phyloP scores from a whole-genome alignment of 768 basidiomycete species.

The Tylopilus cervinicoccineus region DNA sequence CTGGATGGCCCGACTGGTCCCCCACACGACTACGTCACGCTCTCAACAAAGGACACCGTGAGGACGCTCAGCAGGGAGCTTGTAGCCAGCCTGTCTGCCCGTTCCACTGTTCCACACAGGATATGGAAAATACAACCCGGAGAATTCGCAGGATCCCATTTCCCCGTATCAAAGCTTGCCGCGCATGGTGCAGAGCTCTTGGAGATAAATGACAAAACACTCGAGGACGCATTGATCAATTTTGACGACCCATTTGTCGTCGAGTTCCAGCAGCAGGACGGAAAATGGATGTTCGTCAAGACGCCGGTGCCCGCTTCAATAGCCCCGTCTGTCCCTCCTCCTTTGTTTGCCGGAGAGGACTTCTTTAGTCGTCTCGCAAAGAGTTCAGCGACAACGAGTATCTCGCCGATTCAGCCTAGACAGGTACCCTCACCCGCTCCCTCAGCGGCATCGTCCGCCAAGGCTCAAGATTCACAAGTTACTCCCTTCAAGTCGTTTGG shows the following conservation, averaged over 20 bases:
- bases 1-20: constrained; percentile 27
- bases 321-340: constrained; percentile 33
- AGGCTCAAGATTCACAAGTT: constrained; percentile 23
- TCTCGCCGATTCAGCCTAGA: constrained; percentile 23
- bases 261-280: constrained; percentile 59
- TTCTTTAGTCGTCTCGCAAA: constrained; percentile 51
- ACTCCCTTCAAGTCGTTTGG: constrained; percentile 31
- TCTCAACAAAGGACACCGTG: constrained; percentile 53
- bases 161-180: constrained; percentile 27
- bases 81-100: constrained; percentile 34
- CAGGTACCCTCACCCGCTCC: constrained; percentile 20
- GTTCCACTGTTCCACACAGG: constrained; percentile 41
- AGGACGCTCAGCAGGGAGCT: constrained; percentile 39
- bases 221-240: constrained; percentile 57
- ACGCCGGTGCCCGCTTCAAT: constrained; percentile 5
- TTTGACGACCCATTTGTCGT: constrained; percentile 69
- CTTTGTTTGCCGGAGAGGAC: constrained; percentile 52
- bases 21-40: constrained; percentile 36
- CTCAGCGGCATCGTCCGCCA: constrained; percentile 21
- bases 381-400: constrained; percentile 16
- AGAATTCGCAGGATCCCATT: constrained; percentile 30
- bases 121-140: constrained; percentile 57
- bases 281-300: constrained; percentile 54
- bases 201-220: constrained; percentile 39
- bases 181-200: constrained; percentile 38